A percentile compares a stretch with the other conserved stretches of the same genome.
These are phyloP conservation scores for Babesia sp. DNA, from an alignment of 169 alveolate species.

Conservation along the genomic window DNA sequence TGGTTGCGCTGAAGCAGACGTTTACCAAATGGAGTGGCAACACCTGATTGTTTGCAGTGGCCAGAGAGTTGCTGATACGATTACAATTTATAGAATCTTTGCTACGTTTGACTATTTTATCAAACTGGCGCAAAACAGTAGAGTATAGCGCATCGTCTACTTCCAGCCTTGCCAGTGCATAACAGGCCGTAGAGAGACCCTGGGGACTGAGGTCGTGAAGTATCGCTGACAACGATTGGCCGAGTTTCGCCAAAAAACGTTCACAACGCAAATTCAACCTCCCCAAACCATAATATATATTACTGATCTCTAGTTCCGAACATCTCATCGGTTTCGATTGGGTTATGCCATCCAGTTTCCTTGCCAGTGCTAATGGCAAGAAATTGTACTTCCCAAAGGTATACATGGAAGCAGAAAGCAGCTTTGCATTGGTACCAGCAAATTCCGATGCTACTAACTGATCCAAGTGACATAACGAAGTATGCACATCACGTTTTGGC, in stretches of 20 bases:
- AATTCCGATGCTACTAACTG: not conserved
- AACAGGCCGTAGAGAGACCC: constrained; percentile 40
- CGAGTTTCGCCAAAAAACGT: constrained; percentile 23
- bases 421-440: constrained; percentile 33
- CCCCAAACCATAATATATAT: constrained; percentile 54
- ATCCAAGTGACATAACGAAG: constrained; percentile 20
- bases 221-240: not conserved
- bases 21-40: constrained; percentile 50
- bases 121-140: not conserved
- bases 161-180: constrained; percentile 45
- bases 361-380: constrained; percentile 11
- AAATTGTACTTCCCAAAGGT: constrained; percentile 58
- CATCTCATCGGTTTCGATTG: not conserved
- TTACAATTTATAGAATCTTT: not conserved
- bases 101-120: constrained; percentile 3
- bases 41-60: not conserved
- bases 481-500: constrained; percentile 8
- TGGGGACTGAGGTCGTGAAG: constrained; percentile 46
- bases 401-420: constrained; percentile 46
- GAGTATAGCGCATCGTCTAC: not conserved
- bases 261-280: constrained; percentile 36
- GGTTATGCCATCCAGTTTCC: not conserved
- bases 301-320: constrained; percentile 54
- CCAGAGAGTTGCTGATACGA: not conserved
- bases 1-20: constrained; percentile 41